Percentiles rank a stretch among this genome's conserved stretches.
These are phyloP conservation scores for Endothia cerciana DNA, from an alignment of 2,329 filamentous ascomycete species.

Conservation along the genomic window DNA sequence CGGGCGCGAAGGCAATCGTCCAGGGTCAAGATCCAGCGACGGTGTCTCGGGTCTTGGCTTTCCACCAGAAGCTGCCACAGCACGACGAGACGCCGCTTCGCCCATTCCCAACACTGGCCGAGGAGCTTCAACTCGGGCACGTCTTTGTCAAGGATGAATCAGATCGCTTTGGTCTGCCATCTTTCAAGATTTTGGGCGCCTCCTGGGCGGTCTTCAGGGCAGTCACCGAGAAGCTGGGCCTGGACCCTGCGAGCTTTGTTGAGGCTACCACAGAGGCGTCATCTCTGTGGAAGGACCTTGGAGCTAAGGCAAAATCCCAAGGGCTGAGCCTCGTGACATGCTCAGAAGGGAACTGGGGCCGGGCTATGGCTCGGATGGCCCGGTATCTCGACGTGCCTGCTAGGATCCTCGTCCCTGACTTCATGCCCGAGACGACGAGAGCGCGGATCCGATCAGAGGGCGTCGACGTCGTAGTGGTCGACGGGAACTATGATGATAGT, in stretches of 20 bases:
- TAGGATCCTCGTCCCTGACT: constrained; percentile 65
- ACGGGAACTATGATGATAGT: constrained; percentile 67
- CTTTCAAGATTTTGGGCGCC: constrained; percentile 82
- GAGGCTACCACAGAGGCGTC: not conserved
- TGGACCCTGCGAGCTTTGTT: constrained; percentile 34
- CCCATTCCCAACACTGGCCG: constrained; percentile 56
- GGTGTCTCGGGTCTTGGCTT: constrained; percentile 37
- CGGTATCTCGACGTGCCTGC: constrained; percentile 58
- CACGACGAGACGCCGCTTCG: constrained; percentile 60
- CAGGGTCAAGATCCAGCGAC: not conserved
- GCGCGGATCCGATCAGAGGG: constrained; percentile 64
- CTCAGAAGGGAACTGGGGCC: constrained; percentile 78
- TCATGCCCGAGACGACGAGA: constrained; percentile 58
- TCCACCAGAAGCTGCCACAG: constrained; percentile 62
- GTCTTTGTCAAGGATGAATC: constrained; percentile 75
- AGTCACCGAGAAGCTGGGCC: constrained; percentile 48
- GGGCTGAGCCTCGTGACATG: constrained; percentile 60
- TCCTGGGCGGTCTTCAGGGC: constrained; percentile 72
- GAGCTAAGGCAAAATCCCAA: constrained; percentile 1
- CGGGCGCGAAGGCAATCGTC: not conserved
- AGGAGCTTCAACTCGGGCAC: constrained; percentile 57
- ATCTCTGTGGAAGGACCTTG: constrained; percentile 6
- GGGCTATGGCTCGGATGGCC: constrained; percentile 73
- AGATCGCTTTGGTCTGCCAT: constrained; percentile 67
- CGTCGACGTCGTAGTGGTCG: constrained; percentile 57